Evolutionary conservation across 1,139 yeast genomes (phyloP), one percentile per base, ranked within the genome.

Genomic region (Saccharomyces hybrid): DNA sequence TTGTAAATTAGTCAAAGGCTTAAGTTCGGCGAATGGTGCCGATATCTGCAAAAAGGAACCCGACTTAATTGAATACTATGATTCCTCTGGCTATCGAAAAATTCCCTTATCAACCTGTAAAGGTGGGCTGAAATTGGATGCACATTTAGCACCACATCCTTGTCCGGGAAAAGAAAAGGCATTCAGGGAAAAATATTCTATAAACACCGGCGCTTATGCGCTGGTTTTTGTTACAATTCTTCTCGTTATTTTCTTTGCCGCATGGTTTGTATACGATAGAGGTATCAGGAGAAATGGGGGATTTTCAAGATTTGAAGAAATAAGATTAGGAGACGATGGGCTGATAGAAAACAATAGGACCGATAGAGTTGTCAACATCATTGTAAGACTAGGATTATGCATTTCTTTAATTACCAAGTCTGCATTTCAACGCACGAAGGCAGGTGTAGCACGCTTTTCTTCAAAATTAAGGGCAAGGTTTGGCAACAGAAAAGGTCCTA

Each of bases 151-250:
- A 58, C 78, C 87, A 3, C 56, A 53, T 14, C 64, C 72, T 23
- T 93, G 99, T 71, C 98, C 99, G 2, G 98, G 98, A 1, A 87
- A 84, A 63, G 83, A 84, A 60, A 70, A 73, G 16, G 86, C 88
- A 62, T 90, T 82, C 67, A 73, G 79, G 50, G 74, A 78, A 54
- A 80, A 83, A 58, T 83, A 87, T 26, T 75, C 78, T 46, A 64
- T 87, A 14, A 64, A 59, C 23, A 70, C 71, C 1, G 53, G 62
- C 1, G 57, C 68, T 13, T 62, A 71, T 52, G 52, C 65, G 19
- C 32, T 66, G n/a, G 63, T 68, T 1, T 63, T 72, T 19, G 28
- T 68, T 3, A 5, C 26, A 16, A 49, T 71, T 5, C 95, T 96
- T 5, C 65, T 86, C 26, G 62, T 73, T 0, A 78, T 83, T 13